phyloP scores from a whole-genome alignment of 768 basidiomycete species.

The Collybiopsis confluens region DNA sequence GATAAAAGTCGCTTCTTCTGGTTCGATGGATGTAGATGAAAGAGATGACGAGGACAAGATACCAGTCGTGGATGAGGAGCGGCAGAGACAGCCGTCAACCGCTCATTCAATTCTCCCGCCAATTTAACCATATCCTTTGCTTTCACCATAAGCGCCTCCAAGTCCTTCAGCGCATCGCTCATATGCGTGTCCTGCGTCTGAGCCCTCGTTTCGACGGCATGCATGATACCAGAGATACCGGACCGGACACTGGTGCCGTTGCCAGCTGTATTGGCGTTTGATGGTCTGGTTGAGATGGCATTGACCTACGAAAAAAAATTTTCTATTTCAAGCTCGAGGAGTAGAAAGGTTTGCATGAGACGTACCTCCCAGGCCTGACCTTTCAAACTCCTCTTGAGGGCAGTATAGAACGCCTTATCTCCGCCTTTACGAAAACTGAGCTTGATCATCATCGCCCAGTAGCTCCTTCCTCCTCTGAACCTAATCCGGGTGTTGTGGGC shows the following conservation, averaged over 20 bases:
- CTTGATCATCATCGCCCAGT: constrained; percentile 54
- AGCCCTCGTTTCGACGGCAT: constrained; percentile 64
- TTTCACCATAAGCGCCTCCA: constrained; percentile 87
- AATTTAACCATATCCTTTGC: constrained; percentile 91
- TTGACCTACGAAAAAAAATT: no score
- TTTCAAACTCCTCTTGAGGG: constrained; percentile 66
- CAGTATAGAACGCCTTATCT: constrained; percentile 76
- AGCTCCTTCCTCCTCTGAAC: constrained; percentile 31
- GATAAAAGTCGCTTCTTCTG: constrained; percentile 84
- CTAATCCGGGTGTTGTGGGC: constrained; percentile 46
- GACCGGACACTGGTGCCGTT: constrained; percentile 25
- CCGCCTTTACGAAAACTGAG: constrained; percentile 92
- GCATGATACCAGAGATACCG: constrained; percentile 74
- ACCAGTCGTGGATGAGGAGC: constrained; percentile 6
- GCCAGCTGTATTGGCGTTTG: background rate
- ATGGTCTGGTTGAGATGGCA: no score
- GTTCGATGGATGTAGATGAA: constrained; percentile 42
- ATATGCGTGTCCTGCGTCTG: constrained; percentile 63
- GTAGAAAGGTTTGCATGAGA: background rate
- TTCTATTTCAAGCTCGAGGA: no score
- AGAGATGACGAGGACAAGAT: constrained; percentile 22
- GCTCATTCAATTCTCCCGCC: constrained; percentile 84
- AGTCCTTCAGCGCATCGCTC: constrained; percentile 74
- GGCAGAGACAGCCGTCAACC: constrained; percentile 49
- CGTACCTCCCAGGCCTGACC: constrained; percentile 71